phyloP scores from a whole-genome alignment of 2,329 filamentous ascomycete genomes.

The Botrytis galanthina region DNA sequence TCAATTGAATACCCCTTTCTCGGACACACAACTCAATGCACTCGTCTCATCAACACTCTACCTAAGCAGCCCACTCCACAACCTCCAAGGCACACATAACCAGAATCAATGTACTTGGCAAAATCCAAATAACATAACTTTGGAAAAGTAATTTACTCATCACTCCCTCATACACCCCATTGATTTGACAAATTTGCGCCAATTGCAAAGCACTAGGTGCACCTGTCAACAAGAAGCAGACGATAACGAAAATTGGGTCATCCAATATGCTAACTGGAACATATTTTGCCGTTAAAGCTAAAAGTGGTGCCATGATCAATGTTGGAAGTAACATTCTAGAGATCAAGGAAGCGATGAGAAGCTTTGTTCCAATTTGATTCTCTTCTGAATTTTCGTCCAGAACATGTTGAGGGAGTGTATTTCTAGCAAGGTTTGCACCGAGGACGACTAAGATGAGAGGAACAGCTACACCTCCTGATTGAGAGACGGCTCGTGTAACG shows the following conservation, averaged over 20 bases:
- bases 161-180: constrained; percentile 89
- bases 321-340: constrained; percentile 92
- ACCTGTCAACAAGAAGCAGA: constrained; percentile 93
- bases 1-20: no score
- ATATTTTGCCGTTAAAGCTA: constrained; percentile 85
- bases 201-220: constrained; percentile 91
- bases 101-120: constrained; percentile 85
- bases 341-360: constrained; percentile 81
- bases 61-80: constrained; percentile 73
- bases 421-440: constrained; percentile 89
- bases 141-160: constrained; percentile 94
- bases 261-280: constrained; percentile 91
- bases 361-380: constrained; percentile 63
- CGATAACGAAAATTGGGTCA: constrained; percentile 96
- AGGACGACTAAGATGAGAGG: constrained; percentile 93
- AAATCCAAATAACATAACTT: constrained; percentile 95
- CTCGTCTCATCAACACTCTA: neutral
- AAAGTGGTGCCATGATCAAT: constrained; percentile 83
- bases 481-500: constrained; percentile 80
- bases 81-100: constrained; percentile 92
- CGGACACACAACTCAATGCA: neutral
- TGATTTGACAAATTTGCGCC: constrained; percentile 98
- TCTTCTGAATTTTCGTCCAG: constrained; percentile 69
- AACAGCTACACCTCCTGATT: constrained; percentile 87
- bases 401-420: constrained; percentile 69